Percentiles rank a stretch among this genome's conserved stretches.
phyloP scores from a whole-genome alignment of 1,284 basidiomycete genomes.

The Exsudoporus floridanus region DNA sequence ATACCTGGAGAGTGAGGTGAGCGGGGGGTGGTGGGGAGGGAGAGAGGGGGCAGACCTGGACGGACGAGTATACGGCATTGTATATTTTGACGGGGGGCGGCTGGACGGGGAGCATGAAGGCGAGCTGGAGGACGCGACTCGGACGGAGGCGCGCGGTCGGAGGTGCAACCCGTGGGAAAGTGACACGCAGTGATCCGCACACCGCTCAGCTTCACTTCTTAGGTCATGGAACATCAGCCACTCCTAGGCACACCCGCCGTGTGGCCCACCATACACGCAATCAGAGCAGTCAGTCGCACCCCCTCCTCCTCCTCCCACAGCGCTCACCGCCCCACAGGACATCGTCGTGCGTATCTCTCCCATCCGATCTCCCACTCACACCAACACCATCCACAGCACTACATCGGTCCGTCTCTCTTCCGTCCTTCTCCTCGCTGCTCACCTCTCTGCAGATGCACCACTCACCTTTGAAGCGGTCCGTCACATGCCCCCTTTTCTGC shows the following conservation, averaged over 20 bases:
- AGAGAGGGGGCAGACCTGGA: slow-evolving; percentile 55
- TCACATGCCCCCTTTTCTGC: background rate
- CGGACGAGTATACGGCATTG: slow-evolving; percentile 85
- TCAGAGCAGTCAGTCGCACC: slow-evolving; percentile 49
- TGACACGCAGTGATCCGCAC: background rate
- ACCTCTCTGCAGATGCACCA: slow-evolving; percentile 26
- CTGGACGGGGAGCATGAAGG: slow-evolving; percentile 36
- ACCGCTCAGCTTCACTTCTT: too few species aligned
- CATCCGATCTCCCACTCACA: background rate
- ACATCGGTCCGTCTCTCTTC: slow-evolving; percentile 27
- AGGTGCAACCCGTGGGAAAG: slow-evolving; percentile 27
- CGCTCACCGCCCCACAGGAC: slow-evolving; percentile 44
- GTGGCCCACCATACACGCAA: slow-evolving; percentile 73
- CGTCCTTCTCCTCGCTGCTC: background rate
- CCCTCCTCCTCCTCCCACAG: background rate
- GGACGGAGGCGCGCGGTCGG: slow-evolving; percentile 32
- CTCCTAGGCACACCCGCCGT: slow-evolving; percentile 52
- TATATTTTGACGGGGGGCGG: slow-evolving; percentile 78
- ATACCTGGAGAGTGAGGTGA: slow-evolving; percentile 56
- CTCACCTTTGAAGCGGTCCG: slow-evolving; percentile 33
- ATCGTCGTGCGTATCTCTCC: slow-evolving; percentile 44
- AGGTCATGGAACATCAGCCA: slow-evolving; percentile 40
- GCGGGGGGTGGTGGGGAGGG: slow-evolving; percentile 27
- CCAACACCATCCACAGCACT: slow-evolving; percentile 20
- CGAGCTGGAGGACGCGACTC: slow-evolving; percentile 28